Conservation (phyloP, 2,329 filamentous ascomycete genomes). For the Monilinia fructigena region DNA sequence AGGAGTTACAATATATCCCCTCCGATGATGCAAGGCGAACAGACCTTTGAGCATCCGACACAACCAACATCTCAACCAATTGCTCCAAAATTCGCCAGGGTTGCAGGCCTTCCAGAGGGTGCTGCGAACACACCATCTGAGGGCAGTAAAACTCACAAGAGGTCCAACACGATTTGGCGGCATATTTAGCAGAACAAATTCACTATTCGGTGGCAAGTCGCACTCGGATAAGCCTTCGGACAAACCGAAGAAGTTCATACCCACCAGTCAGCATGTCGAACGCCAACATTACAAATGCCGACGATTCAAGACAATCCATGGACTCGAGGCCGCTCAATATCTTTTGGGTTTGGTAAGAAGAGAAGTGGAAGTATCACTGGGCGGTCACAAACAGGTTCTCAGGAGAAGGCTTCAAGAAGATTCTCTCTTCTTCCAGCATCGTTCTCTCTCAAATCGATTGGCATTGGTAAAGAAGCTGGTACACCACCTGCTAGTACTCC, state of each 20-base stretch:
- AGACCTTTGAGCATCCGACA: slow-evolving; percentile 54
- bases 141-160: slow-evolving; percentile 53
- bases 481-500: slow-evolving; percentile 30
- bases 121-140: slow-evolving; percentile 43
- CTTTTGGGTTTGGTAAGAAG: slow-evolving; percentile 68
- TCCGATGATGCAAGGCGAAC: slow-evolving; percentile 54
- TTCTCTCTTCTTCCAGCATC: slow-evolving; percentile 69
- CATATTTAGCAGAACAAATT: slow-evolving; percentile 80
- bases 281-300: slow-evolving; percentile 46
- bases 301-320: slow-evolving; percentile 57
- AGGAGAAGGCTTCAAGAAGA: slow-evolving; percentile 57
- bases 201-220: slow-evolving; percentile 66
- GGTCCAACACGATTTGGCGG: slow-evolving; percentile 77
- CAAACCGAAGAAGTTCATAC: slow-evolving; percentile 68
- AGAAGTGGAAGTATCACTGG: slow-evolving; percentile 63
- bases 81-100: slow-evolving; percentile 57
- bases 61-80: slow-evolving; percentile 52
- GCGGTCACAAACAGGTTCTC: slow-evolving; percentile 48
- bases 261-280: slow-evolving; percentile 90
- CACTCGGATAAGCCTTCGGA: slow-evolving; percentile 49
- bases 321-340: slow-evolving; percentile 74
- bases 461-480: slow-evolving; percentile 52
- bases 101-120: slow-evolving; percentile 53
- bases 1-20: slow-evolving; percentile 72
- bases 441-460: slow-evolving; percentile 65